Evolutionary conservation across 768 basidiomycete genomes (phyloP).

Genomic region (Chalciporus sphaerocephalus): DNA sequence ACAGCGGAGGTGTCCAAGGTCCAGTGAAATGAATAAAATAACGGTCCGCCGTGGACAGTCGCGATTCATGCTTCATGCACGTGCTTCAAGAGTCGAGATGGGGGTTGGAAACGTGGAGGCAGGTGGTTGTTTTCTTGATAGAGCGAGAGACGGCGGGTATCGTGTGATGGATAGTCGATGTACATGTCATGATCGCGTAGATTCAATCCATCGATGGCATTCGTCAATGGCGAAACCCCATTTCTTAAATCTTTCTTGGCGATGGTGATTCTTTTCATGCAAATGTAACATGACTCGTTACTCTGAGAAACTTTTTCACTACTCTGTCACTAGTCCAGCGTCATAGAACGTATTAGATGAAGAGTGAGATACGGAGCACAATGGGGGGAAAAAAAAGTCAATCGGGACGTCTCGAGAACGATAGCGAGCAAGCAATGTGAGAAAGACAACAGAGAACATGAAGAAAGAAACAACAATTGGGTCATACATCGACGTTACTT

Average conservation of each 20-base stretch:
- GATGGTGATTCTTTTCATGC: background rate
- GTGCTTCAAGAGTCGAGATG: too few species aligned
- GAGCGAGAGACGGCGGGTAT: too few species aligned
- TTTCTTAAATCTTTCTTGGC: too few species aligned
- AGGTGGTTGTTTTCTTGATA: too few species aligned
- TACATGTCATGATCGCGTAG: too few species aligned
- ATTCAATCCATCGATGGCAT: too few species aligned
- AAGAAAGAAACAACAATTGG: background rate
- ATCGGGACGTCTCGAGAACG: constrained; percentile 1
- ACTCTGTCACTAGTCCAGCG: background rate
- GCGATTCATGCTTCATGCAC: too few species aligned
- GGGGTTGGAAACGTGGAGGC: too few species aligned
- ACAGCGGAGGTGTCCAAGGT: constrained; percentile 4
- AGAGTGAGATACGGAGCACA: constrained; percentile 12
- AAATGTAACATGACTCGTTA: too few species aligned
- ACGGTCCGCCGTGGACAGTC: too few species aligned
- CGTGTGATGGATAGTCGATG: too few species aligned
- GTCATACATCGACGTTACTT: background rate
- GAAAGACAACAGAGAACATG: background rate
- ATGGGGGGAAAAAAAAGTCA: constrained; percentile 1
- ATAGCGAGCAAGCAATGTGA: constrained; percentile 2
- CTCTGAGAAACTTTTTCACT: background rate
- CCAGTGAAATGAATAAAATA: constrained; percentile 12
- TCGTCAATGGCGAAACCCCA: too few species aligned
- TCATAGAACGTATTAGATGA: constrained; percentile 2